phyloP scores from a whole-genome alignment of 2,329 filamentous ascomycete species.

The Hirsutella rhossiliensis region DNA sequence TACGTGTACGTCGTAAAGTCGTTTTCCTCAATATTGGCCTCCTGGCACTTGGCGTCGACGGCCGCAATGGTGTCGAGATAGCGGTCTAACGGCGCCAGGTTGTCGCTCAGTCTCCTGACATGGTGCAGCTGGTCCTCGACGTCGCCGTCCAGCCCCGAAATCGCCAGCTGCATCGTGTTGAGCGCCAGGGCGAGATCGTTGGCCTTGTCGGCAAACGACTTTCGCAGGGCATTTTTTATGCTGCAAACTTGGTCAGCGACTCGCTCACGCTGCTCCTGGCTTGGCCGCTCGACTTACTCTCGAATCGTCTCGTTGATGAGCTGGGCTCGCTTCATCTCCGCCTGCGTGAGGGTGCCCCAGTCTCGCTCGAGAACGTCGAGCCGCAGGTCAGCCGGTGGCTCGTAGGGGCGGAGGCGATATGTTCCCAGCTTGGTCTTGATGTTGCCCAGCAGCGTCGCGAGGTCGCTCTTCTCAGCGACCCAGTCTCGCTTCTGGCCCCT shows the following conservation, averaged over 20 bases:
- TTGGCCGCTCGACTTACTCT: slow-evolving; percentile 45
- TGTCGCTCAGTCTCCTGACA: slow-evolving; percentile 74
- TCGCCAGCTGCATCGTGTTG: slow-evolving; percentile 87
- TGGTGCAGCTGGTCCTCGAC: slow-evolving; percentile 89
- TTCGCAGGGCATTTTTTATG: slow-evolving; percentile 90
- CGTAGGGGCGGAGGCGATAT: slow-evolving; percentile 81
- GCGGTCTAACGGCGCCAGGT: slow-evolving; percentile 76
- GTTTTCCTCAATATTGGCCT: slow-evolving; percentile 98
- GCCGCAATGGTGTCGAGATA: slow-evolving; percentile 81
- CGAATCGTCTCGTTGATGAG: slow-evolving; percentile 96
- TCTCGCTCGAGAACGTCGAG: slow-evolving; percentile 72
- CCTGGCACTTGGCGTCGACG: slow-evolving; percentile 78
- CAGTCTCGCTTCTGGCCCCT: slow-evolving; percentile 80
- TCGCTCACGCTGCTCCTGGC: not conserved
- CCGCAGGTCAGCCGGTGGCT: slow-evolving; percentile 73
- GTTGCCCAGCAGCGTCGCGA: slow-evolving; percentile 86
- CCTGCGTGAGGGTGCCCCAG: slow-evolving; percentile 68
- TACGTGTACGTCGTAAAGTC: slow-evolving; percentile 99
- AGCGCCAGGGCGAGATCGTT: slow-evolving; percentile 95
- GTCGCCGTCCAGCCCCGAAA: slow-evolving; percentile 94
- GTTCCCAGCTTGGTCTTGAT: slow-evolving; percentile 98
- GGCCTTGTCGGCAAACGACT: slow-evolving; percentile 91
- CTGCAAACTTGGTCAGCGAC: slow-evolving; percentile 30
- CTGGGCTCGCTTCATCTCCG: slow-evolving; percentile 81
- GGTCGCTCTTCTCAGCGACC: slow-evolving; percentile 95